phyloP scores from a whole-genome alignment of 129 eudicot species.

The Flaveria robusta region DNA sequence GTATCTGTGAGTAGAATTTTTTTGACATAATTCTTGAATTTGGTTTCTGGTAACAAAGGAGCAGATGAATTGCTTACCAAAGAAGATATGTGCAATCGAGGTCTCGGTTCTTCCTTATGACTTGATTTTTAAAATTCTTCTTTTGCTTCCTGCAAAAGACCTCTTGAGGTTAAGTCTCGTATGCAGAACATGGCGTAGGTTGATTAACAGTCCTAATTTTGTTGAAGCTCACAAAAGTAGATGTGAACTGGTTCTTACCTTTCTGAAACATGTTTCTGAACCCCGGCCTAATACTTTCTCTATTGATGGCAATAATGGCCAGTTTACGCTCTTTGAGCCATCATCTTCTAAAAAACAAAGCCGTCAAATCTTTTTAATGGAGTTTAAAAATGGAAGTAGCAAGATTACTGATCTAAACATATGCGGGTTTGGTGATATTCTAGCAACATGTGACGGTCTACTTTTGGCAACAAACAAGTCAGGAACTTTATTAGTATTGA shows the following conservation, averaged over 20 bases:
- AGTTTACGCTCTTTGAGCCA: conserved; percentile 30
- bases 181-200: conserved; percentile 38
- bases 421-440: conserved; percentile 36
- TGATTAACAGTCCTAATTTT: conserved; percentile 38
- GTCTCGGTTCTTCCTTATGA: conserved; percentile 36
- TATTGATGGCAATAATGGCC: conserved; percentile 21
- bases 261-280: conserved; percentile 29
- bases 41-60: background rate
- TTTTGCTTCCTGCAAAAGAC: conserved; percentile 40
- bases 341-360: conserved; percentile 4
- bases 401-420: conserved; percentile 24
- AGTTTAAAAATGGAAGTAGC: conserved; percentile 23
- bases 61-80: conserved; percentile 24
- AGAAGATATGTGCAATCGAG: conserved; percentile 23
- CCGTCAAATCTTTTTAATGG: conserved; percentile 30
- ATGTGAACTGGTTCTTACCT: conserved; percentile 36
- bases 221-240: conserved; percentile 32
- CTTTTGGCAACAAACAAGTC: conserved; percentile 33
- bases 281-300: conserved; percentile 23
- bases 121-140: conserved; percentile 44
- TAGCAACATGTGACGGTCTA: conserved; percentile 42
- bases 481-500: conserved; percentile 30
- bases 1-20: conserved; percentile 20
- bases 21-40: conserved; percentile 3
- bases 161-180: conserved; percentile 34